Base-by-base conservation (phyloP, 2,329 filamentous ascomycete genomes). In the Taxawa tesnikishii region DNA sequence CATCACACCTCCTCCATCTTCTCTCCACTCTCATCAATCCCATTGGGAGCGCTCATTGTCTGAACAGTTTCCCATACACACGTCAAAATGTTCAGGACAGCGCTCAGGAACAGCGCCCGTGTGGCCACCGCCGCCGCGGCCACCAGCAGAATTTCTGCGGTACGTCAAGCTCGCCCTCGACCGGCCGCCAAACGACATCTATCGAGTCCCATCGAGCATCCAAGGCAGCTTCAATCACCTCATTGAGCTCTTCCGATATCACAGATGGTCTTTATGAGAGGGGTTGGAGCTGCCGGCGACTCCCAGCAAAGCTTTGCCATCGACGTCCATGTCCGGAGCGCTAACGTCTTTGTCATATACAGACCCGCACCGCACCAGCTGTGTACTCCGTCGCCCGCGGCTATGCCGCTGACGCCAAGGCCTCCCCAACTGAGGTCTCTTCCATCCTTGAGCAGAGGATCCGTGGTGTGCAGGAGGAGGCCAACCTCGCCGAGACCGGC, bases 391-490 rank as follows among this genome's bases (percentile, higher is more conserved):
- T 73, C 55, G 65, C 77, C 62, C 83, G 90, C 68, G 75, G 74
- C 65, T 96, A 94, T 69, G 88, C 84, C 60, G 69, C 79, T 66
- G 87, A 93, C 58, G 81, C 83, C 51, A 96, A 96, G 76, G 85
- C 90, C 55, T 67, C 85, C 40, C 90, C 90, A 53, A 98, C 88
- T 56, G 90, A 98, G 74, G 88, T 96, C 55, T 96, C 90, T 52
- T 94, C 88, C 53, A 96, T 98, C 66, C 83, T 98, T 60, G 90
- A 96, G 74, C 88, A 96, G 77, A 78, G 87, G 68, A 98, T 98
- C 59, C 83, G 90, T 62, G 90, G 90, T 73, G 84, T 96, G 51
- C 83, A 93, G 68, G 90, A 96, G 71, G 90, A 96, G 73, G 73
- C 83, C 60, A 77, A 75, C 63, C 82, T 98, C 55, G 85, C 90